These are phyloP conservation scores for Climacium dendroides DNA, from an alignment of 225 moss, liverwort and hornwort species.

Conservation along the genomic window DNA sequence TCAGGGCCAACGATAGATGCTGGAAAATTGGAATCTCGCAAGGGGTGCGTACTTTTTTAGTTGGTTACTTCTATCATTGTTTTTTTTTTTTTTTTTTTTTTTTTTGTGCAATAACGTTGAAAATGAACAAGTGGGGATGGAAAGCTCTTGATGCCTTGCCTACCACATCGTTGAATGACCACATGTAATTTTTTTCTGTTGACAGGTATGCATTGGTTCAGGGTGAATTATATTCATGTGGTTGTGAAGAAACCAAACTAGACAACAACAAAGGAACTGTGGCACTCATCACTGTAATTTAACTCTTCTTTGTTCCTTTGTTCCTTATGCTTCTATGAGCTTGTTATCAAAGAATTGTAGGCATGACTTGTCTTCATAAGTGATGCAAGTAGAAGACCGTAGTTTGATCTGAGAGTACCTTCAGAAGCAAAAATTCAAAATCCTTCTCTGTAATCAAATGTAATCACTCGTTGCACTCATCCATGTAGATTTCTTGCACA, in stretches of 20 bases:
- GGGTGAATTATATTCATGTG: slow-evolving; percentile 73
- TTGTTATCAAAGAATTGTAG: neutral
- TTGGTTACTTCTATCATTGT: neutral
- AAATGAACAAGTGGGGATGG: neutral
- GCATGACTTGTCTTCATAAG: neutral
- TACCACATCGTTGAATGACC: neutral
- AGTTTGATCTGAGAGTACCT: neutral
- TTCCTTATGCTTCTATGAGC: neutral
- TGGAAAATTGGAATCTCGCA: slow-evolving; percentile 32
- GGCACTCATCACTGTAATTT: slow-evolving; percentile 61
- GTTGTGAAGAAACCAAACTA: slow-evolving; percentile 59
- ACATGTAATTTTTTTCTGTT: neutral
- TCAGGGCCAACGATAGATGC: slow-evolving; percentile 57
- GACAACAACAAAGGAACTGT: slow-evolving; percentile 62
- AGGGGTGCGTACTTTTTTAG: slow-evolving; percentile 30
- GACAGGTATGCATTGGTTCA: slow-evolving; percentile 75
- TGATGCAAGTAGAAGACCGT: neutral
- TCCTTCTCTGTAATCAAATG: no score
- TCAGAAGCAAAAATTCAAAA: neutral
- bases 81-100: neutral
- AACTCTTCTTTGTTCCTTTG: neutral
- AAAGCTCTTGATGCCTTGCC: neutral
- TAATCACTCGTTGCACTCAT: neutral
- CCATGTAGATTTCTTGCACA: neutral
- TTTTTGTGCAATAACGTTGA: neutral